Evolutionary conservation across 2,329 filamentous ascomycete species (phyloP).

Genomic region (Volutella citrinella): DNA sequence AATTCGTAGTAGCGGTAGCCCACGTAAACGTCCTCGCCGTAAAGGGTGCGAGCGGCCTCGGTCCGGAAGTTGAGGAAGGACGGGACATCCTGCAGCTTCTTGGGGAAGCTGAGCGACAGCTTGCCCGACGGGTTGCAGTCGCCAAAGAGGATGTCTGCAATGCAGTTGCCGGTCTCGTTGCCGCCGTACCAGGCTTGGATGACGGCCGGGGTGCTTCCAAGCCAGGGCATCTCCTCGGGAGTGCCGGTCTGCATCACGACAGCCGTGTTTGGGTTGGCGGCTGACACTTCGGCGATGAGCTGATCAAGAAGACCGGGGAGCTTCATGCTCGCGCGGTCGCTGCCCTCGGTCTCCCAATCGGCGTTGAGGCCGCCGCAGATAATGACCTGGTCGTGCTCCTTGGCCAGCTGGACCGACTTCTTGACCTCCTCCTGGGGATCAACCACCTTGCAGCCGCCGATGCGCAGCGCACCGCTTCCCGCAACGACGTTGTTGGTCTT

Average conservation of each 20-base stretch:
- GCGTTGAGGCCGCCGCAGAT: constrained; percentile 75
- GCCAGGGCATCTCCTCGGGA: constrained; percentile 71
- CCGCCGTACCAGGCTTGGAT: constrained; percentile 83
- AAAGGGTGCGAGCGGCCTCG: constrained; percentile 69
- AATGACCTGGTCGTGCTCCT: constrained; percentile 71
- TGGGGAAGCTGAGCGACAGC: constrained; percentile 71
- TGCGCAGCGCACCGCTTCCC: constrained; percentile 58
- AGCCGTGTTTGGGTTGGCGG: constrained; percentile 65
- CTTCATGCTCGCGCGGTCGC: constrained; percentile 75
- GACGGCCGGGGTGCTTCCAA: constrained; percentile 52
- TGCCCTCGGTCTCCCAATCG: constrained; percentile 79
- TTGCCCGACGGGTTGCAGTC: constrained; percentile 73
- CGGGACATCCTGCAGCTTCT: constrained; percentile 65
- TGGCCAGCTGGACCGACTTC: constrained; percentile 65
- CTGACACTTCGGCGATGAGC: constrained; percentile 63
- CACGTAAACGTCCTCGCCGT: constrained; percentile 78
- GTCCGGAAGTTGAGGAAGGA: constrained; percentile 71
- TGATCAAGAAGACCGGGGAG: constrained; percentile 71
- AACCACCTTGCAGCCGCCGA: constrained; percentile 59
- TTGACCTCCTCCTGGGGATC: constrained; percentile 58
- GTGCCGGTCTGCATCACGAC: constrained; percentile 78
- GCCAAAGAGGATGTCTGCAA: constrained; percentile 75
- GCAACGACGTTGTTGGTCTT: constrained; percentile 48
- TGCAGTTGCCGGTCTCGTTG: constrained; percentile 80
- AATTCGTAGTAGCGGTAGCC: constrained; percentile 81